These are phyloP conservation scores for Talaromyces marneffei DNA, from an alignment of 2,329 filamentous ascomycete species.

Conservation along the genomic window DNA sequence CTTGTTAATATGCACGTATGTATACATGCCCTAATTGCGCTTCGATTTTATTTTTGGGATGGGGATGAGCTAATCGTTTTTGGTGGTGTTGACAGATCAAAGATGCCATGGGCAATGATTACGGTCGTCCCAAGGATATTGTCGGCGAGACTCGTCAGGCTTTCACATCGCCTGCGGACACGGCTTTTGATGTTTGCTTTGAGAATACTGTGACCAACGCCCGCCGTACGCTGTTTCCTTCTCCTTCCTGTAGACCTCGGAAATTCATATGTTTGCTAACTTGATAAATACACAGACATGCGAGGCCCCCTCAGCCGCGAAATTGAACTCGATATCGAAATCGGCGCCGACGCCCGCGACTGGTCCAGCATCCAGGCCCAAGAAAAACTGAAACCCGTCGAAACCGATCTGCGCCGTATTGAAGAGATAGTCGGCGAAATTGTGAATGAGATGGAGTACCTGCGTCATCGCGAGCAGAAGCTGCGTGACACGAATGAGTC, in stretches of 20 bases:
- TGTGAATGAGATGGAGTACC: slow-evolving; percentile 92
- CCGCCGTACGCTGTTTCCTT: slow-evolving; percentile 51
- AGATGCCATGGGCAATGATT: slow-evolving; percentile 93
- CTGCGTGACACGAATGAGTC: slow-evolving; percentile 98
- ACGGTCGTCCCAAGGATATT: slow-evolving; percentile 84
- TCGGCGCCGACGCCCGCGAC: slow-evolving; percentile 94
- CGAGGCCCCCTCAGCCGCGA: slow-evolving; percentile 56
- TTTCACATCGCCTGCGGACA: slow-evolving; percentile 87
- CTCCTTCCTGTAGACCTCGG: neutral
- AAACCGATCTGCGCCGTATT: slow-evolving; percentile 87
- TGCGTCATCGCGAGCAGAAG: slow-evolving; percentile 84
- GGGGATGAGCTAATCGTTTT: too few relatives aligned
- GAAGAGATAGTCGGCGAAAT: slow-evolving; percentile 87
- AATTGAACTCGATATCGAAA: slow-evolving; percentile 90
- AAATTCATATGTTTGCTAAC: too few relatives aligned
- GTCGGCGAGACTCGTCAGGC: slow-evolving; percentile 87
- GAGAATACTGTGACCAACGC: slow-evolving; percentile 63
- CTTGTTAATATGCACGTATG: slow-evolving; percentile 86
- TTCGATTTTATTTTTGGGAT: neutral
- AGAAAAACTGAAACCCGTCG: slow-evolving; percentile 96
- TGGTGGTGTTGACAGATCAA: slow-evolving; percentile 61
- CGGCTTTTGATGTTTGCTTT: slow-evolving; percentile 94
- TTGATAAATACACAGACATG: slow-evolving; percentile 24
- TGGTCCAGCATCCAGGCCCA: slow-evolving; percentile 94
- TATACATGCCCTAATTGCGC: slow-evolving; percentile 20